These are phyloP conservation scores for Psilocybe azurescens DNA, from an alignment of 768 basidiomycete genomes.

Conservation along the genomic window DNA sequence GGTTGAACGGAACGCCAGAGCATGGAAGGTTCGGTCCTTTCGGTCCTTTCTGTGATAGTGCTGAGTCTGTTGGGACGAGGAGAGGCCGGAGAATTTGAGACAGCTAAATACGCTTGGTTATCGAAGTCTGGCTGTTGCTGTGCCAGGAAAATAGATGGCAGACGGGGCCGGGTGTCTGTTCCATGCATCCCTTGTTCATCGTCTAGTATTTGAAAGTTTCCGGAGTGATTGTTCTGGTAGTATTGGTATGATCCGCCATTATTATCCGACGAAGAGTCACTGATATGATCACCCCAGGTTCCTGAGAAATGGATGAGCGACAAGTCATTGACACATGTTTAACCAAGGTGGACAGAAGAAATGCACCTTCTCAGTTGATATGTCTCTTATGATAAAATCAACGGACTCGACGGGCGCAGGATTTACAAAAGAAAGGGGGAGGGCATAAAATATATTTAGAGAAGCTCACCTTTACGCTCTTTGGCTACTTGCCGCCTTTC, in stretches of 20 bases:
- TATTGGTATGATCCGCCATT: slow-evolving; percentile 14
- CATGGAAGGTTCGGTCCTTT: slow-evolving; percentile 63
- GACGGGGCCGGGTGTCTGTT: slow-evolving; percentile 45
- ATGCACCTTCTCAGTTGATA: slow-evolving; percentile 66
- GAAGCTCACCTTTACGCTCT: slow-evolving; percentile 86
- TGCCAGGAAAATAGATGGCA: slow-evolving; percentile 65
- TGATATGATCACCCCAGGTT: slow-evolving; percentile 7
- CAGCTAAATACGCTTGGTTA: slow-evolving; percentile 36
- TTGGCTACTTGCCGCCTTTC: slow-evolving; percentile 63
- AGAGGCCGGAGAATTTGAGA: slow-evolving; percentile 26
- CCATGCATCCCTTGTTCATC: slow-evolving; percentile 23
- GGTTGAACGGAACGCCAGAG: slow-evolving; percentile 50
- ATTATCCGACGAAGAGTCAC: slow-evolving; percentile 9
- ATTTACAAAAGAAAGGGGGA: slow-evolving; percentile 26
- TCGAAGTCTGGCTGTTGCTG: slow-evolving; percentile 54
- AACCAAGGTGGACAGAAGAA: slow-evolving; percentile 32
- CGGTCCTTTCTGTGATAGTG: slow-evolving; percentile 72
- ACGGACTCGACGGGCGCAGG: slow-evolving; percentile 30
- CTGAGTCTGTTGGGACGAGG: slow-evolving; percentile 43
- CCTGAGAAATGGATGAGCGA: slow-evolving; percentile 4
- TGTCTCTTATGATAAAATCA: slow-evolving; percentile 36
- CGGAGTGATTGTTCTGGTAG: slow-evolving; percentile 23
- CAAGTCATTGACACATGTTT: not conserved
- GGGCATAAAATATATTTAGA: slow-evolving; percentile 29
- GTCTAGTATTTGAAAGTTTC: slow-evolving; percentile 24